Evolutionary conservation across 2,329 filamentous ascomycete genomes (phyloP), one percentile per base, ranked within the genome.

Genomic region (Hirsutella thompsonii): DNA sequence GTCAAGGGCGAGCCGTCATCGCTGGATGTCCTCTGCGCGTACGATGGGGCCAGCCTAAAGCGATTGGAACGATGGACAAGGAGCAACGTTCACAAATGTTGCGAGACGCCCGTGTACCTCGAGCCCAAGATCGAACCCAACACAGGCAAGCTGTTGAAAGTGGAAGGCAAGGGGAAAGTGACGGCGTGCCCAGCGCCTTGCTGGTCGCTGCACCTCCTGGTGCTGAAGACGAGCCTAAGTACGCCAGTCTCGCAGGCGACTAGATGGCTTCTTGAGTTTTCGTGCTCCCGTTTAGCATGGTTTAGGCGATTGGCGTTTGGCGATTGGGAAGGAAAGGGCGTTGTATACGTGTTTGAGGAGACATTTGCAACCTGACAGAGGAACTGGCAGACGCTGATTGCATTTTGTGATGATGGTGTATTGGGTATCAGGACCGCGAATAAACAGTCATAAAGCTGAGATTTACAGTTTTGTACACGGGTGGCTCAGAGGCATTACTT

Each of bases 21-120:
- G 81, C 88, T 29, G 92, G 92, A 3, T 95, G 90, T 52, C 92
- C 92, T 0, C 62, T 98, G 45, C 72, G 90, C 26, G 79, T 98
- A 16, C 81, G 88, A 47, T 98, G 92, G 92, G 90, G 89, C 14
- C 82, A 84, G 56, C 90, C 93, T 14, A 92, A 88, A 66, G 83
- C 90, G 1, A 72, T 98, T 42, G 92, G 94, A 42, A 93, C 78
- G 20, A 83, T 96, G 79, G 85, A 94, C 47, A 81, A 82, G 46
- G 88, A 95, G 41, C 76, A 94, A 58, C 75, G 90, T 35, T 71
- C 82, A 49, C 76, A 83, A 54, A 87, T 94, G 68, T 79, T 89
- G 19, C 76, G 80, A 29, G 87, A 93, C 53, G 90, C 70, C 57
- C 36, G 67, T 59, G 42, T 63, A 60, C 46, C 68, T 59, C 53